Base-by-base conservation (phyloP, 257 asterid species). In the Ilex asprella region DNA sequence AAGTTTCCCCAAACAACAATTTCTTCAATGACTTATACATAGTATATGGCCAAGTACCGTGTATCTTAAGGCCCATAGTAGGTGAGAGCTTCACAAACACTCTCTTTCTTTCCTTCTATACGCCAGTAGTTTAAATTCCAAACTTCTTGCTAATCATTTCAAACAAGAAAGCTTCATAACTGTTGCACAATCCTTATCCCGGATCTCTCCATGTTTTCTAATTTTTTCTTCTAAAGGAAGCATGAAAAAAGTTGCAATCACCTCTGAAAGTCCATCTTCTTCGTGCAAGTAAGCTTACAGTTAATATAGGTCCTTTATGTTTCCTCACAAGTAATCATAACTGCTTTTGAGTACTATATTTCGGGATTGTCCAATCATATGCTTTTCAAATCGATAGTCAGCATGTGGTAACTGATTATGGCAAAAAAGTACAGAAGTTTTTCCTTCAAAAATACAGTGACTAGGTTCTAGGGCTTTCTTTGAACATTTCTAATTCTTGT, bases 11-110 rank as follows among this genome's bases (percentile, higher is more conserved):
- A 35, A 35, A 35, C 5, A 35, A 35, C 7, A 8, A 35, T 35
- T 63, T 10, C 68, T 69, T 39, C 57, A 47, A 31, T 10, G 70
- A 70, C 64, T 77, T 69, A 67, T 58, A 30, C 39, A 2, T 41
- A 3, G 41, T 39, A 35, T 27, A 54, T 31, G 66, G 63, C 67
- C 72, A 77, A 71, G 77, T 66, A 81, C 71, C 97, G 70, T 89
- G 87, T 76, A 60, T 52, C 59, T 69, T 63, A 89, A 82, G 95
- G 82, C 64, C 84, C 69, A 78, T 75, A 74, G 82, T 84, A 79
- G 97, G 95, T 89, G 61, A 82, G 88, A 78, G 68, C 70, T 66
- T 72, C 66, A 55, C 62, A 63, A 63, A 57, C 76, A 78, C 70
- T 59, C 69, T 49, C 49, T 35, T 63, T 30, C 62, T 39, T 35